These are phyloP conservation scores for Gleditsia sinensis DNA, from an alignment of 306 rosid genomes.

Conservation along the genomic window DNA sequence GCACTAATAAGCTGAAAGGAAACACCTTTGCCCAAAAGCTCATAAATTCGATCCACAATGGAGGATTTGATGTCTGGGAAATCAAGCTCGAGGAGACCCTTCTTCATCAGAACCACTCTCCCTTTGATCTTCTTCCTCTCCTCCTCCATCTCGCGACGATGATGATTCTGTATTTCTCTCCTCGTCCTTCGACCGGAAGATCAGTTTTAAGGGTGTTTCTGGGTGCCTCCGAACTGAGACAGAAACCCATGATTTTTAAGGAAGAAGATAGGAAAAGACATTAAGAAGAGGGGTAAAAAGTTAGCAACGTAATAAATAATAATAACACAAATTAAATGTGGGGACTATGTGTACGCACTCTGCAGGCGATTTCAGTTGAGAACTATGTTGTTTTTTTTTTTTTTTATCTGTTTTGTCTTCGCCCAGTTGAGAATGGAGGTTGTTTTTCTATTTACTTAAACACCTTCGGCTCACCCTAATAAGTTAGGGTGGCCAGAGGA, in stretches of 20 bases:
- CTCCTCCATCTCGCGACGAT: background rate
- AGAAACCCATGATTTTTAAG: background rate
- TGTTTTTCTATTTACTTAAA: too few species aligned
- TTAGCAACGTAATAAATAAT: too few species aligned
- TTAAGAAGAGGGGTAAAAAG: too few species aligned
- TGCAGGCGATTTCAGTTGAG: too few species aligned
- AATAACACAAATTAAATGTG: background rate
- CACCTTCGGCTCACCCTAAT: too few species aligned
- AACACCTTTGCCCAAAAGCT: conserved; percentile 71
- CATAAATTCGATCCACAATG: conserved; percentile 71
- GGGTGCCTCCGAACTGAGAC: conserved; percentile 24
- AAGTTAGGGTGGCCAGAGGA: too few species aligned
- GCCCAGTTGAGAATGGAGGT: too few species aligned
- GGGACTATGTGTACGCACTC: too few species aligned
- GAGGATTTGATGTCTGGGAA: conserved; percentile 66
- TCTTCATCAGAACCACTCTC: conserved; percentile 68
- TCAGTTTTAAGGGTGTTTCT: too few species aligned
- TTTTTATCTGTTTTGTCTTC: too few species aligned
- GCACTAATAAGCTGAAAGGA: conserved; percentile 75
- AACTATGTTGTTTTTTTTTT: too few species aligned
- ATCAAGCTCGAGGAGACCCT: conserved; percentile 71
- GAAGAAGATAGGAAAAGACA: background rate
- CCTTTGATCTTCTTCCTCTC: conserved; percentile 51
- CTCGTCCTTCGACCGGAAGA: too few species aligned
- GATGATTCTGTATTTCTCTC: conserved; percentile 23